phyloP scores from a whole-genome alignment of 2,329 filamentous ascomycete genomes.

The Phoma sp. region DNA sequence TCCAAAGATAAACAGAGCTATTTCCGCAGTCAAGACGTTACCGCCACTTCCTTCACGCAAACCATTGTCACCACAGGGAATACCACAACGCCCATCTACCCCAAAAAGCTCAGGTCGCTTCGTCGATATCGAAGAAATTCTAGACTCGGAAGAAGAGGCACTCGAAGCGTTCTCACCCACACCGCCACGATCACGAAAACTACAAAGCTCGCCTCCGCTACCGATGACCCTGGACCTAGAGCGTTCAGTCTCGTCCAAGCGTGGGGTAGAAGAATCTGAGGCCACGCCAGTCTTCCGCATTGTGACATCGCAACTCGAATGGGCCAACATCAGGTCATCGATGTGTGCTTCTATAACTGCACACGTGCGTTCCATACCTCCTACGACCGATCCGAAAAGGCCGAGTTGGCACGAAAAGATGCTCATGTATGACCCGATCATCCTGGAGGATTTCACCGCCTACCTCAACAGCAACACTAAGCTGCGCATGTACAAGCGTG shows the following conservation, averaged over 20 bases:
- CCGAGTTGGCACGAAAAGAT: slow-evolving; percentile 91
- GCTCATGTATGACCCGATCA: slow-evolving; percentile 87
- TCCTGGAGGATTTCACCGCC: slow-evolving; percentile 80
- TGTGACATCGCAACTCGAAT: slow-evolving; percentile 31
- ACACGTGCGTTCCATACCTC: slow-evolving; percentile 54
- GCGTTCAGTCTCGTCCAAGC: neutral
- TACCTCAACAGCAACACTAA: slow-evolving; percentile 72
- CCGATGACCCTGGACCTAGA: slow-evolving; percentile 14
- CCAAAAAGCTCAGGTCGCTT: slow-evolving; percentile 35
- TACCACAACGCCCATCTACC: slow-evolving; percentile 1
- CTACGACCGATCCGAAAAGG: slow-evolving; percentile 46
- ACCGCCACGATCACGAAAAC: slow-evolving; percentile 37
- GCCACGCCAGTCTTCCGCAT: slow-evolving; percentile 24
- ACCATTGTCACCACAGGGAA: neutral
- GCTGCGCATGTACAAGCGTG: slow-evolving; percentile 31
- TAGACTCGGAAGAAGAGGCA: slow-evolving; percentile 48
- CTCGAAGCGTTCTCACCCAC: slow-evolving; percentile 40
- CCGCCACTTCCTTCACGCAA: slow-evolving; percentile 10
- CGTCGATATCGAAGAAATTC: slow-evolving; percentile 47
- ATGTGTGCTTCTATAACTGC: slow-evolving; percentile 58
- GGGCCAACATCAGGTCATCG: slow-evolving; percentile 40
- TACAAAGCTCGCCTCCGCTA: slow-evolving; percentile 26
- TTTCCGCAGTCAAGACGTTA: slow-evolving; percentile 8
- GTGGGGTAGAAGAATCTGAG: neutral
- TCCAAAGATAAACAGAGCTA: slow-evolving; percentile 23